Percentiles rank a stretch among this genome's conserved stretches.
phyloP scores from a whole-genome alignment of 306 rosid genomes.

The Chamaecrista fasciculata region DNA sequence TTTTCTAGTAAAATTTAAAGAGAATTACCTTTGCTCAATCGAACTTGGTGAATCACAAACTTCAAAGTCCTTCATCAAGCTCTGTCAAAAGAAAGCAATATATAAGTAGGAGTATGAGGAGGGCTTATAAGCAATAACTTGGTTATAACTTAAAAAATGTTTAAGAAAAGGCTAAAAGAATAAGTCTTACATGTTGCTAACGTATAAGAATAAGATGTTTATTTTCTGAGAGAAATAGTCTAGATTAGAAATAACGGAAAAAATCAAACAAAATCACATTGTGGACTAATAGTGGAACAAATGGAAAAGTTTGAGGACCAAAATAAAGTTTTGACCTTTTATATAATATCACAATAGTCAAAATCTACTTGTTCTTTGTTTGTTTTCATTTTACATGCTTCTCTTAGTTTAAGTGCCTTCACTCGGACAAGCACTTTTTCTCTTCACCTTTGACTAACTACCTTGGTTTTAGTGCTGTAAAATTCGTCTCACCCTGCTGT shows the following conservation, averaged over 20 bases:
- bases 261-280: no score
- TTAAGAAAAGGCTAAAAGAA: background rate
- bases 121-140: no score
- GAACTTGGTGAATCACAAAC: background rate
- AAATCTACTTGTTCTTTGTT: no score
- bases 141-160: background rate
- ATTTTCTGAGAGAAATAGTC: background rate
- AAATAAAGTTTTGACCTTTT: no score
- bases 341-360: no score
- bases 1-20: background rate
- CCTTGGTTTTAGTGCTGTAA: background rate
- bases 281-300: no score
- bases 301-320: background rate
- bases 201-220: background rate
- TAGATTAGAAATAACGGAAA: no score
- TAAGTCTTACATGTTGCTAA: background rate
- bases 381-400: no score
- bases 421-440: no score
- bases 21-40: background rate
- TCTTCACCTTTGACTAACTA: no score
- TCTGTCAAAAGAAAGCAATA: background rate
- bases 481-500: conserved; percentile 1
- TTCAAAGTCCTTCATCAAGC: background rate
- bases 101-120: background rate
- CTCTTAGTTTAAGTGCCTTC: no score